Percentiles rank a stretch among this genome's conserved stretches.
These are phyloP conservation scores for Spergularia azorica DNA, from an alignment of 179 eudicot species.

Conservation along the genomic window DNA sequence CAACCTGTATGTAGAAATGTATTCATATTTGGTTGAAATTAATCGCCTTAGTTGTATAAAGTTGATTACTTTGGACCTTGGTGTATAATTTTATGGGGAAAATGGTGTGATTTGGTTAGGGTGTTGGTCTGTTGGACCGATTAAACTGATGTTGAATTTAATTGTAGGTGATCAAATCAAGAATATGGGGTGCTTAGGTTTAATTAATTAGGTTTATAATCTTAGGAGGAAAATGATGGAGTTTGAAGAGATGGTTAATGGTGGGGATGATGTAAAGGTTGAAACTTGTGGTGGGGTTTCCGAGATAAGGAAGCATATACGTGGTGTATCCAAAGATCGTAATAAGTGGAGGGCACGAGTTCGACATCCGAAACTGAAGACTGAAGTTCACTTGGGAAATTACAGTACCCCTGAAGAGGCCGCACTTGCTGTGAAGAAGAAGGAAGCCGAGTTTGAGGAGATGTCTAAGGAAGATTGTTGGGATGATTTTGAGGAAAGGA, in stretches of 20 bases:
- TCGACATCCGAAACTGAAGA: not conserved
- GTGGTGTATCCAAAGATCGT: not conserved
- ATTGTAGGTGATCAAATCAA: not conserved
- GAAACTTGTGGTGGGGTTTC: not conserved
- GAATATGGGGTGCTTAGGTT: not conserved
- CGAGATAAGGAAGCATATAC: not conserved
- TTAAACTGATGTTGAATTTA: too few species aligned
- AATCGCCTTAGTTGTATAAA: too few species aligned
- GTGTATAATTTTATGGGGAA: too few species aligned
- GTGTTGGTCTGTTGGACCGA: too few species aligned
- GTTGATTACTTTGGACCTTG: too few species aligned
- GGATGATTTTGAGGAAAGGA: not conserved
- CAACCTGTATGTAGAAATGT: too few species aligned
- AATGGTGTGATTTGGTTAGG: too few species aligned
- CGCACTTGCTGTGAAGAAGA: conserved; percentile 12
- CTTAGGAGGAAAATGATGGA: not conserved
- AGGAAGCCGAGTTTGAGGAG: conserved; percentile 2
- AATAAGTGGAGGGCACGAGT: conserved; percentile 6
- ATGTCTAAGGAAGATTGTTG: not conserved
- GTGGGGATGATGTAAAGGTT: not conserved
- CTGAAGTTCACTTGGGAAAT: not conserved
- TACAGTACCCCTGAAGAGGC: conserved; percentile 16
- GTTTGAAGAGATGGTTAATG: not conserved
- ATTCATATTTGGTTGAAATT: too few species aligned
- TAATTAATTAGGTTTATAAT: not conserved